Base-by-base conservation (phyloP, 345 rosid genomes). In the Eucalyptus regnans region DNA sequence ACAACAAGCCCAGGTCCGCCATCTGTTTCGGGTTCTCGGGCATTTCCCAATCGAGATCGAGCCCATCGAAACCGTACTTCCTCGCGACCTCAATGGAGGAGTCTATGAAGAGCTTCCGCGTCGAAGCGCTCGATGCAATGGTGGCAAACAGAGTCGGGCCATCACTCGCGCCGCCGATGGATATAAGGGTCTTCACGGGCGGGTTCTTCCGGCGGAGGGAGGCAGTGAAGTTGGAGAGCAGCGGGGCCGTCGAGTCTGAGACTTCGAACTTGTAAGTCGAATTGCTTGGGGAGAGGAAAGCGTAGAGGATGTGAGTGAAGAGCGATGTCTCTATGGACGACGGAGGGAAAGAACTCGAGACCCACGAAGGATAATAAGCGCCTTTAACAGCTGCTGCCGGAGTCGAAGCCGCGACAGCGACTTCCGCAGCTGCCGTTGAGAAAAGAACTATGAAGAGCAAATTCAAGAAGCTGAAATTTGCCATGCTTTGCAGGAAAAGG, bases 21-120 rank as follows among this genome's bases (percentile, higher is more conserved):
- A 90, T 92, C 33, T 90, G 91, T 25, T 88, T 87, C 4, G 88
- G 83, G 60, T 87, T 88, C 31, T 79, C 48, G 2, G 90, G 93
- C 49, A 76, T 89, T 76, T 89, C 92, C 91, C 89, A 92, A 49
- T 89, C 90, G 23, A 89, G 86, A 87, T 92, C 92, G 9, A 92
- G 91, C 87, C 92, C 92, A 43, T 91, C 91, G 7, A 91, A 91
- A 15, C 90, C 90, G 29, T 62, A 89, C 58, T 79, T 87, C 86
- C 91, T 86, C 18, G 89, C 92, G 25, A 87, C 52, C 51, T 50
- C 50, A 7, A 92, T 86, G 13, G 91, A 68, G 43, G 93, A 92
- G 86, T 88, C 88, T 48, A 91, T 88, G 83, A 92, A 92, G n/a
- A 60, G 60, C 13, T 86, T 81, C 17, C 91, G 89, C 43, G 86